Conservation (phyloP, 108 stramenopile genomes). For the Skeletonema menzelii region DNA sequence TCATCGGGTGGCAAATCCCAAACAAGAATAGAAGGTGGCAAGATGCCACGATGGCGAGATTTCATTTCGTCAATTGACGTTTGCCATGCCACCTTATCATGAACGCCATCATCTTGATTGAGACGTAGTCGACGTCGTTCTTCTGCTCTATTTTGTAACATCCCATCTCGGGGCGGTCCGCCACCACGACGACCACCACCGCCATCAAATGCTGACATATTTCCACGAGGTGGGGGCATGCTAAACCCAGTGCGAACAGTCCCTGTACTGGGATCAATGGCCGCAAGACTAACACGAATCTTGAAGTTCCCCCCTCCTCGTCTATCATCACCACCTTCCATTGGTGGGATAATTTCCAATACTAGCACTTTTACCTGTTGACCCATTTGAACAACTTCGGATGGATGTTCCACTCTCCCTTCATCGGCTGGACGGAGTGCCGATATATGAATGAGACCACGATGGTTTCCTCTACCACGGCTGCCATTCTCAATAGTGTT, state of each 20-base stretch:
- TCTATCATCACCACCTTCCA: conserved; percentile 5
- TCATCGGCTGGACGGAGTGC: conserved; percentile 60
- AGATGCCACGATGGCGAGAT: conserved; percentile 18
- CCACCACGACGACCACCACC: conserved; percentile 4
- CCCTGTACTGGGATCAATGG: conserved; percentile 66
- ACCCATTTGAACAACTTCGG: conserved; percentile 45
- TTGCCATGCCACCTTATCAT: conserved; percentile 31
- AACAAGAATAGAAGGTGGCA: conserved; percentile 38
- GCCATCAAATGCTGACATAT: not conserved
- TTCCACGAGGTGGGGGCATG: conserved; percentile 29
- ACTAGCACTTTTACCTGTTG: conserved; percentile 56
- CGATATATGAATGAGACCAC: conserved; percentile 67
- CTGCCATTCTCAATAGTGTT: not conserved
- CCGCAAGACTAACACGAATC: conserved; percentile 68
- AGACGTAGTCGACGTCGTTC: conserved; percentile 28
- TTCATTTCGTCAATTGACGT: conserved; percentile 26
- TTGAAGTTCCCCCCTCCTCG: conserved; percentile 40
- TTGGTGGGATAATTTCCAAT: conserved; percentile 49
- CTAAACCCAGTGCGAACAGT: conserved; percentile 23
- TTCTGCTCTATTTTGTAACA: conserved; percentile 29
- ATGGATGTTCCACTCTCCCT: conserved; percentile 59
- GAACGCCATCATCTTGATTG: conserved; percentile 23
- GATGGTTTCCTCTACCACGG: conserved; percentile 3
- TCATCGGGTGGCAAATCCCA: conserved; percentile 38
- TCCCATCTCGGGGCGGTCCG: conserved; percentile 12